phyloP scores from a whole-genome alignment of 108 stramenopile genomes.

The Aurantiochytrium sp. region DNA sequence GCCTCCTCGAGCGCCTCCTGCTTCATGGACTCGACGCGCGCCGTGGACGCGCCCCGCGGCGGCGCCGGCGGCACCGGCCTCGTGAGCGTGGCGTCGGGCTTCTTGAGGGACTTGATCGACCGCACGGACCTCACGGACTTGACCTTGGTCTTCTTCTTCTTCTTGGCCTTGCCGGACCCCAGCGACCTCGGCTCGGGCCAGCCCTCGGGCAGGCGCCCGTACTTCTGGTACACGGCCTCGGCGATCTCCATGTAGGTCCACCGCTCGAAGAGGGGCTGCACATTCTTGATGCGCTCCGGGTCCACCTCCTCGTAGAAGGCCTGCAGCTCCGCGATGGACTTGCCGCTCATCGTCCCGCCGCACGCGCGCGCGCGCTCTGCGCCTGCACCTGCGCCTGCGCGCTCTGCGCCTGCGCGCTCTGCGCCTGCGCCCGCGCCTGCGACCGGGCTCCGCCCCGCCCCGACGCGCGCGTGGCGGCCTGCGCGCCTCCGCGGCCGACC shows the following conservation, averaged over 20 bases:
- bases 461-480: too few species aligned
- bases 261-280: not conserved
- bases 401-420: too few species aligned
- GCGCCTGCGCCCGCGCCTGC: too few species aligned
- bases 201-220: not conserved
- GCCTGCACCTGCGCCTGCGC: too few species aligned
- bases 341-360: not conserved
- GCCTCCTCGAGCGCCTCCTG: not conserved
- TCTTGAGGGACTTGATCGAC: not conserved
- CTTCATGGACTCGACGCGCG: slow-evolving; percentile 29
- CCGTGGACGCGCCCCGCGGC: not conserved
- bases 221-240: not conserved
- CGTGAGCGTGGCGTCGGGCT: not conserved
- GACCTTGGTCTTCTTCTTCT: too few species aligned
- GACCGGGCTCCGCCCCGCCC: too few species aligned
- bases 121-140: not conserved
- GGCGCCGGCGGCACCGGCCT: not conserved
- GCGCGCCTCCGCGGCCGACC: too few species aligned
- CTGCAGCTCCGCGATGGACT: not conserved
- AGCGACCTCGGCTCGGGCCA: not conserved
- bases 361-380: not conserved
- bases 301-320: not conserved
- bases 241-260: not conserved
- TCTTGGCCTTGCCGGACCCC: not conserved
- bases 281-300: not conserved